phyloP scores from a whole-genome alignment of 2,329 filamentous ascomycete species.

The Zymoseptoria ardabiliae region DNA sequence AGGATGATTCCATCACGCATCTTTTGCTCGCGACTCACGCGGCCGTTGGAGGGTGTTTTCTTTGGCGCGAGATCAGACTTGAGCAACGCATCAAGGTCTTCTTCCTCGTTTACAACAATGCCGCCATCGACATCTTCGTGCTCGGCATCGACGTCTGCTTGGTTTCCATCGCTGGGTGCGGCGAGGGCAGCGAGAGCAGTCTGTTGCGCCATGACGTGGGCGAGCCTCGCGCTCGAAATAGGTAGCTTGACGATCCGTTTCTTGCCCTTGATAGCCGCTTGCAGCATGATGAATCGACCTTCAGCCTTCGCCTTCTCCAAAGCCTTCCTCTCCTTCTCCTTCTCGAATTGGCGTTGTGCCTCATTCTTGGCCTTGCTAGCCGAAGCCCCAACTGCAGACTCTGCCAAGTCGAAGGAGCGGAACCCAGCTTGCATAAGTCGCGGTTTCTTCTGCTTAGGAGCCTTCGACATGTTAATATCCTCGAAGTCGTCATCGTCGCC shows the following conservation, averaged over 20 bases:
- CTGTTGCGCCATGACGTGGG: slow-evolving; percentile 29
- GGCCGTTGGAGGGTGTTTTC: slow-evolving; percentile 26
- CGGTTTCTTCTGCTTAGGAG: slow-evolving; percentile 29
- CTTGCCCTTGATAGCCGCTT: slow-evolving; percentile 39
- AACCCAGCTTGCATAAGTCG: slow-evolving; percentile 28
- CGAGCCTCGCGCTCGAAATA: slow-evolving; percentile 32
- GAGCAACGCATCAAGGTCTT: slow-evolving; percentile 18
- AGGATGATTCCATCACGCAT: slow-evolving; percentile 22
- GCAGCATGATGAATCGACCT: slow-evolving; percentile 40
- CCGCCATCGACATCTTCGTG: slow-evolving; percentile 21
- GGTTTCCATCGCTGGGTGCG: slow-evolving; percentile 3
- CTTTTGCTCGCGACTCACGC: slow-evolving; percentile 35
- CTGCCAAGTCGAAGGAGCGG: slow-evolving; percentile 25
- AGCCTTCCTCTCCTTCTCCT: slow-evolving; percentile 37
- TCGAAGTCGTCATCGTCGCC: slow-evolving; percentile 27
- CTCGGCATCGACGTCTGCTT: slow-evolving; percentile 24
- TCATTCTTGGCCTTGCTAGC: slow-evolving; percentile 33
- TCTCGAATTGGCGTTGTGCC: slow-evolving; percentile 41
- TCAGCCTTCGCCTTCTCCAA: slow-evolving; percentile 36
- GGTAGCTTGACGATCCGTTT: slow-evolving; percentile 37
- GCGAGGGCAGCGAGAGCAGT: slow-evolving; percentile 22
- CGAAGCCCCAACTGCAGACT: slow-evolving; percentile 16
- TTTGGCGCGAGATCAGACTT: slow-evolving; percentile 29
- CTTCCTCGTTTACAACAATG: slow-evolving; percentile 11
- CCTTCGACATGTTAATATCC: slow-evolving; percentile 32